Evolutionary conservation across 352 stramenopile genomes (phyloP).

Genomic region (Pythium aquatile): DNA sequence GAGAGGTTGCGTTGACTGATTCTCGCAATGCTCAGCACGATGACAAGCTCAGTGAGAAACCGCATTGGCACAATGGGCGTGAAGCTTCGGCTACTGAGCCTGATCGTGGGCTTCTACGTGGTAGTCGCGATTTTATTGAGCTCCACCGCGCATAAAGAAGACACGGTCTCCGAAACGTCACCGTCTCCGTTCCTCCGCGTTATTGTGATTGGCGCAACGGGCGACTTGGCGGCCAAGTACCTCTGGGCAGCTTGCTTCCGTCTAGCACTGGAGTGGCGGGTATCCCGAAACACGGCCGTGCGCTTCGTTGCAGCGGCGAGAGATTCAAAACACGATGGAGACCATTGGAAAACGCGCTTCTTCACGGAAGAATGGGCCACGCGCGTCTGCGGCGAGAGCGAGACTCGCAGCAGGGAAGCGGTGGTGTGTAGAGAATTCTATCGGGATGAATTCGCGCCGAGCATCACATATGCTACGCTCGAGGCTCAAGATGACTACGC

Average conservation of each 20-base stretch:
- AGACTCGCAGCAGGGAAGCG: background rate
- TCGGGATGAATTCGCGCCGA: constrained; percentile 33
- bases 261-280: constrained; percentile 36
- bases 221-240: constrained; percentile 83
- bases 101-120: background rate
- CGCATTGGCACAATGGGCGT: background rate
- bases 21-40: background rate
- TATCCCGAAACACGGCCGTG: constrained; percentile 13
- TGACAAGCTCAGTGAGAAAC: too few species aligned
- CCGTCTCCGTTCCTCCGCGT: constrained; percentile 31
- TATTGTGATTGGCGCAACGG: constrained; percentile 66
- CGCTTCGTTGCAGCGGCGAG: constrained; percentile 50
- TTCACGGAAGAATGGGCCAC: constrained; percentile 28
- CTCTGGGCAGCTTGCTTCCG: constrained; percentile 76
- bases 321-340: constrained; percentile 27
- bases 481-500: constrained; percentile 34
- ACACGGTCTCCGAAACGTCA: background rate
- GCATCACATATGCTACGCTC: constrained; percentile 48
- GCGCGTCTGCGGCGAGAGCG: constrained; percentile 36
- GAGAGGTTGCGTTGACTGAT: background rate
- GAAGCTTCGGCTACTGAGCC: background rate
- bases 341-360: constrained; percentile 35
- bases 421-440: constrained; percentile 37
- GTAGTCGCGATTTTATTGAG: background rate
- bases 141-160: background rate